Evolutionary conservation across 192 early-diverging fungal genomes (phyloP).

Genomic region (Radiomyces spectabilis): DNA sequence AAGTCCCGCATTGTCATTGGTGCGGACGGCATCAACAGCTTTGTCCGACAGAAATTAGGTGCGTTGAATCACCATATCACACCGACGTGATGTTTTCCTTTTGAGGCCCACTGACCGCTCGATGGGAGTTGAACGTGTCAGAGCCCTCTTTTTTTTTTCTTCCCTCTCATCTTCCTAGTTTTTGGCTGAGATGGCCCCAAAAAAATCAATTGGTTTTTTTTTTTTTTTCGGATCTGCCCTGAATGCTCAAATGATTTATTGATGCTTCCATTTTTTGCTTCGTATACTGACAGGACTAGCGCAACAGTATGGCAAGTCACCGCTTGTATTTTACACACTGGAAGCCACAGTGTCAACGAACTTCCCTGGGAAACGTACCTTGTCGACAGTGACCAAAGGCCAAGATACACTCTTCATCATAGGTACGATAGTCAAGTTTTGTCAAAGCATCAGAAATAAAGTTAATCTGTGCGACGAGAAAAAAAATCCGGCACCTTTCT

Average conservation of each 20-base stretch:
- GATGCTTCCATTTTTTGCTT: background rate
- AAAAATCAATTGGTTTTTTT: background rate
- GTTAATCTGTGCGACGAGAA: background rate
- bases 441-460: background rate
- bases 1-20: background rate
- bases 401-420: conserved; percentile 6
- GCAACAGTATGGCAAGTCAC: background rate
- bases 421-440: background rate
- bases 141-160: no score
- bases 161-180: no score
- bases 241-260: no score
- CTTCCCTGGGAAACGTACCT: conserved; percentile 4
- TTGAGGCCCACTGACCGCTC: no score
- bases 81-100: no score
- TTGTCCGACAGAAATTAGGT: background rate
- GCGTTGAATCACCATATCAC: no score
- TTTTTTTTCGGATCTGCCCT: background rate
- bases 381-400: conserved; percentile 6
- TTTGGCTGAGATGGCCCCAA: no score
- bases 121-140: no score
- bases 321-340: conserved; percentile 9
- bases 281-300: background rate
- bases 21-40: background rate
- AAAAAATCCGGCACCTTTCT: background rate
- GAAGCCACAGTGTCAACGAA: conserved; percentile 3